Conservation (phyloP, 2,329 filamentous ascomycete species). For the Microcera coccophila region DNA sequence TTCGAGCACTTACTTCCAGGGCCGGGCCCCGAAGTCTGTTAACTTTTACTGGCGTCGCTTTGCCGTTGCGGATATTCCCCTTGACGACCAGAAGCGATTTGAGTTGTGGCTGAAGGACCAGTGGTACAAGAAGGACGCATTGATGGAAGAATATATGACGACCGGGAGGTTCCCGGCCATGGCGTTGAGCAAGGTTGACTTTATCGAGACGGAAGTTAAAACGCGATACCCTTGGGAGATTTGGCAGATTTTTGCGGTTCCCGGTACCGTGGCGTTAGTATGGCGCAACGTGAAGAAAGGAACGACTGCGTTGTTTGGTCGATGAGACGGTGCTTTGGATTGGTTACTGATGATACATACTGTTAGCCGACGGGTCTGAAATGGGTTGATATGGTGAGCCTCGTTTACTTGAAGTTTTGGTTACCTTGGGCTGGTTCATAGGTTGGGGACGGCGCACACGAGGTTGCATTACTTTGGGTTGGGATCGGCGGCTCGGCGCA, state of each 20-base stretch:
- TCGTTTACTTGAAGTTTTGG: no score
- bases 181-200: slow-evolving; percentile 43
- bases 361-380: no score
- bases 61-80: slow-evolving; percentile 72
- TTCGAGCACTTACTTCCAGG: slow-evolving; percentile 81
- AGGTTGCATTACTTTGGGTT: no score
- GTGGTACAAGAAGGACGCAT: slow-evolving; percentile 88
- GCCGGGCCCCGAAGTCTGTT: slow-evolving; percentile 85
- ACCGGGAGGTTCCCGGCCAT: slow-evolving; percentile 78
- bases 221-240: slow-evolving; percentile 54
- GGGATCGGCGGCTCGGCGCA: no score
- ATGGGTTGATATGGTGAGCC: no score
- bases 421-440: no score
- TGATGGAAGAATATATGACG: slow-evolving; percentile 76
- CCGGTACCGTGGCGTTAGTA: slow-evolving; percentile 42
- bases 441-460: no score
- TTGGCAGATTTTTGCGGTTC: slow-evolving; percentile 49
- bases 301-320: slow-evolving; percentile 17
- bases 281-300: slow-evolving; percentile 37
- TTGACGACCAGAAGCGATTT: slow-evolving; percentile 70
- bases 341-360: no score
- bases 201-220: slow-evolving; percentile 57
- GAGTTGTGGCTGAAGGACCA: slow-evolving; percentile 79
- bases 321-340: no score
- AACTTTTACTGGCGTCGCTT: slow-evolving; percentile 97